Percentiles rank a stretch among this genome's conserved stretches.
Evolutionary conservation across 306 rosid species (phyloP).

Genomic region (Alnus glutinosa): DNA sequence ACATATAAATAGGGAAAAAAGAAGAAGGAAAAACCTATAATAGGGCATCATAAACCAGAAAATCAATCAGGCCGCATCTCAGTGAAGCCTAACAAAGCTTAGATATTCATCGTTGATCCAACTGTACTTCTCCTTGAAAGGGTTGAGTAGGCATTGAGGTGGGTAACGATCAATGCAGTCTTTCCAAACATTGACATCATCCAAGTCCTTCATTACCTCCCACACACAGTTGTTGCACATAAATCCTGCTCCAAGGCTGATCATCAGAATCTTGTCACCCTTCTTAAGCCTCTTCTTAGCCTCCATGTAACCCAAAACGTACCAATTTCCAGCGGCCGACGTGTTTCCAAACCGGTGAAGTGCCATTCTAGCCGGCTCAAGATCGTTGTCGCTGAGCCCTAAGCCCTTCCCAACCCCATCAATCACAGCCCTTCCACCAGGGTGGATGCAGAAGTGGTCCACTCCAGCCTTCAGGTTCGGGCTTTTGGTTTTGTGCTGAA

Average conservation of each 20-base stretch:
- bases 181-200: conserved; percentile 66
- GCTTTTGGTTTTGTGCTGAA: background rate
- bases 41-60: no score
- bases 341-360: conserved; percentile 90
- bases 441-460: conserved; percentile 80
- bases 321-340: conserved; percentile 87
- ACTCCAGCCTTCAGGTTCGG: conserved; percentile 59
- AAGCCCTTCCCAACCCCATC: conserved; percentile 77
- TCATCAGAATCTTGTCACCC: conserved; percentile 71
- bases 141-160: conserved; percentile 38
- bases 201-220: conserved; percentile 75
- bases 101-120: conserved; percentile 78
- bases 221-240: conserved; percentile 88
- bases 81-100: conserved; percentile 58
- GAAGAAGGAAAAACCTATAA: no score
- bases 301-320: conserved; percentile 89
- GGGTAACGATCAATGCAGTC: conserved; percentile 64
- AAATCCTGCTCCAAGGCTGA: conserved; percentile 89
- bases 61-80: background rate
- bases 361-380: conserved; percentile 82
- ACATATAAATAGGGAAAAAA: background rate
- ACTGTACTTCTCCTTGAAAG: conserved; percentile 63
- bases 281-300: conserved; percentile 81
- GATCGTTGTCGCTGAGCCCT: conserved; percentile 52
- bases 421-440: conserved; percentile 73